These are phyloP conservation scores for Trichosporon asahii DNA, from an alignment of 1,284 basidiomycete genomes.

Conservation along the genomic window DNA sequence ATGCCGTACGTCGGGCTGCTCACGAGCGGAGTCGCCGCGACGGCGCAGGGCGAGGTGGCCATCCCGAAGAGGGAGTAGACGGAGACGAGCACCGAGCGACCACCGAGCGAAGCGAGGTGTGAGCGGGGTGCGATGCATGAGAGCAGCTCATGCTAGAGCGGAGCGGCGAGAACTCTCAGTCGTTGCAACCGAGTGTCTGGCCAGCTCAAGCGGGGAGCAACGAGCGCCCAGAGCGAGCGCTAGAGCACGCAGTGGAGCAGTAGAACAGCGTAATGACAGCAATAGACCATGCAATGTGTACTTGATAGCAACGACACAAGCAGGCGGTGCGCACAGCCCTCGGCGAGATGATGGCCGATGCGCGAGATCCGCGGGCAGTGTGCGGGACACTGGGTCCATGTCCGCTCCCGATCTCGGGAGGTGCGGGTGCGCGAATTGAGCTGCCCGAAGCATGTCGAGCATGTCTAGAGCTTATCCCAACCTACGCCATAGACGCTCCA, in stretches of 20 bases:
- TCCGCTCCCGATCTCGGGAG: background rate
- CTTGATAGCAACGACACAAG: conserved; percentile 3
- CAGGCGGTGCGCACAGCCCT: background rate
- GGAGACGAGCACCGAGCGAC: too few relatives aligned
- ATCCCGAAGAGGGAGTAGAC: conserved; percentile 14
- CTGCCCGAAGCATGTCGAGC: too few relatives aligned
- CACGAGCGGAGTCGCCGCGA: conserved; percentile 47
- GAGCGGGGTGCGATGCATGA: background rate
- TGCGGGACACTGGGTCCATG: too few relatives aligned
- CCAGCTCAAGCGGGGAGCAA: too few relatives aligned
- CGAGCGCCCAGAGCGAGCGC: too few relatives aligned
- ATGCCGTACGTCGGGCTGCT: conserved; percentile 54
- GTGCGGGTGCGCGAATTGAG: background rate
- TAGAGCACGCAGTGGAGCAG: too few relatives aligned
- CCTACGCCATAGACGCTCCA: too few relatives aligned
- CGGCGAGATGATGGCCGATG: background rate
- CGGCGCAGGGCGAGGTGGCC: conserved; percentile 36
- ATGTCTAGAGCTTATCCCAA: too few relatives aligned
- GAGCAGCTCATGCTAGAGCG: too few relatives aligned
- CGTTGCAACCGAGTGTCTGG: too few relatives aligned
- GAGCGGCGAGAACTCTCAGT: too few relatives aligned
- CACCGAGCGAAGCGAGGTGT: background rate
- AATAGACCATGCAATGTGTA: background rate
- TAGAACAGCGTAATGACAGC: background rate
- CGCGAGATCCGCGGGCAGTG: background rate